Evolutionary conservation across 345 rosid species (phyloP), one percentile per base, ranked within the genome.

Genomic region (Salix purpurea): DNA sequence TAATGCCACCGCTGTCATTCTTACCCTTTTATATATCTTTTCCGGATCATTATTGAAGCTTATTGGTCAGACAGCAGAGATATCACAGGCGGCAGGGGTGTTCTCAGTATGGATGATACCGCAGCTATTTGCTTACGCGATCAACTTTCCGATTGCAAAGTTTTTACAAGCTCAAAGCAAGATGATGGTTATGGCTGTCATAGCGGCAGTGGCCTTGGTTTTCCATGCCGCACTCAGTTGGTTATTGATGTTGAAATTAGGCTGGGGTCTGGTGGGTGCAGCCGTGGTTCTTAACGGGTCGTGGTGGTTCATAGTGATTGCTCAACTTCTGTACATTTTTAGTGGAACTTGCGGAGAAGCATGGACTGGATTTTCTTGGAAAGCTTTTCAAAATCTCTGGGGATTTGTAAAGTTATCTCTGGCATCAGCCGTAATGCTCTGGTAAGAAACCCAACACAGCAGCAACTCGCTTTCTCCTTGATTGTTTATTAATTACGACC

Each of bases 201-300:
- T 76, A 24, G 50, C 79, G 1, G 30, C 36, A 6, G 74, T 46
- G 58, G 74, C 74, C 39, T 23, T 76, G 26, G 70, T 46, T 46
- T 34, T 74, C n/a, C 73, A 70, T 50, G 30, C 40, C 7, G 37
- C 48, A 6, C 48, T 70, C 39, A 70, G 73, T 39, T 70, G 73
- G 73, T 6, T 46, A 3, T 69, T 77, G 36, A 83, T 85, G 66
- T 32, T 81, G 21, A 73, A 73, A 71, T 73, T 85, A 72, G 78
- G 75, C 11, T 83, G 83, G 86, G 84, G 88, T 6, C 77, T 85
- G 37, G 81, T 64, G 32, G 88, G 86, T 15, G 88, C 84, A 0
- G 88, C 88, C 18, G 56, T 78, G 73, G 83, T 74, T 24, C 82
- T 79, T 4, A 77, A 85, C 46, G 60, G 67, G 5, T 81, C 83